These are phyloP conservation scores for Lumnitzera racemosa DNA, from an alignment of 345 rosid species.

Conservation along the genomic window DNA sequence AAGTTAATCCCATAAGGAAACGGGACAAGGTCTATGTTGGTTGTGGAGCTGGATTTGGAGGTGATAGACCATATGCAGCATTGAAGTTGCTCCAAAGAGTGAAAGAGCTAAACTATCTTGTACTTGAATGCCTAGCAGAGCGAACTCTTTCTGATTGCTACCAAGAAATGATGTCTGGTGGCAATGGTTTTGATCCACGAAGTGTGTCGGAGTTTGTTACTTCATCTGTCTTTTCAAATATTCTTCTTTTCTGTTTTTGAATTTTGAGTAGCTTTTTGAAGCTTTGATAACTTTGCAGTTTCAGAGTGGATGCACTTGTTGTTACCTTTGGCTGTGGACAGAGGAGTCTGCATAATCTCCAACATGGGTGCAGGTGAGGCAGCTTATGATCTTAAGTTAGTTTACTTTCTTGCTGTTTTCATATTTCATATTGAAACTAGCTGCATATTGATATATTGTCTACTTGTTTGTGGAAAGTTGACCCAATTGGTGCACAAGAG, in stretches of 20 bases:
- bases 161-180: constrained; percentile 52
- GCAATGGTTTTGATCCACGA: constrained; percentile 65
- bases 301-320: constrained; percentile 80
- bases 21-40: constrained; percentile 65
- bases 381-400: neutral
- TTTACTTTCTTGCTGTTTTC: neutral
- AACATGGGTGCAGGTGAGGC: constrained; percentile 93
- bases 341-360: constrained; percentile 65
- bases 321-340: constrained; percentile 68
- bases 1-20: constrained; percentile 48
- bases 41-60: constrained; percentile 95
- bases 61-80: constrained; percentile 76
- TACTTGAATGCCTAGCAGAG: constrained; percentile 91
- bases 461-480: constrained; percentile 37
- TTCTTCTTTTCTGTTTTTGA: too few species aligned
- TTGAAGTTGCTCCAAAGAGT: constrained; percentile 74
- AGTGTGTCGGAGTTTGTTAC: constrained; percentile 30
- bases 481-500: constrained; percentile 68
- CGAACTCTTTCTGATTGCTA: constrained; percentile 82
- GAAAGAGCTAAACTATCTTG: constrained; percentile 55
- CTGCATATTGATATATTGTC: neutral
- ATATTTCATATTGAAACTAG: neutral
- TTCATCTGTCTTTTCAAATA: neutral
- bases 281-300: constrained; percentile 27
- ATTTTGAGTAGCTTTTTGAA: too few species aligned